Percentiles rank a stretch among this genome's conserved stretches.
These are phyloP conservation scores for Ilyonectria mors-panacis DNA, from an alignment of 2,329 filamentous ascomycete genomes.

Conservation along the genomic window DNA sequence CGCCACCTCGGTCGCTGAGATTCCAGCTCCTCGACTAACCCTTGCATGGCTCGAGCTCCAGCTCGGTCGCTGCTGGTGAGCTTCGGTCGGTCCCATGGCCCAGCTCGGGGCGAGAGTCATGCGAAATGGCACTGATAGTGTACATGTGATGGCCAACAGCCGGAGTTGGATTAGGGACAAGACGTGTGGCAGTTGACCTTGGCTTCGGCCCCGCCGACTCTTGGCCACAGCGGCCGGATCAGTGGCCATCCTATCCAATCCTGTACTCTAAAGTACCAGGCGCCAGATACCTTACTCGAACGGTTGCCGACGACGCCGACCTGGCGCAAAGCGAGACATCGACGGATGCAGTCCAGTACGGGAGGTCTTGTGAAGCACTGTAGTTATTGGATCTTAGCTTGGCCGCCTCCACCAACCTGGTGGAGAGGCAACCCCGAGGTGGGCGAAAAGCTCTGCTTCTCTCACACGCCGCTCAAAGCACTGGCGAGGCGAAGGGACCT, in stretches of 20 bases:
- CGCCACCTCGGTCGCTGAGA: constrained; percentile 40
- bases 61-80: constrained; percentile 33
- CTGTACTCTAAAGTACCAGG: constrained; percentile 7
- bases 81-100: constrained; percentile 39
- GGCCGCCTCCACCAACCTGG: background rate
- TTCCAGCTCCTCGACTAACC: constrained; percentile 38
- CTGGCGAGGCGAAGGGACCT: constrained; percentile 39
- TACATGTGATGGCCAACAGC: constrained; percentile 49
- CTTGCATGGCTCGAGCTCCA: constrained; percentile 39
- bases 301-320: constrained; percentile 9
- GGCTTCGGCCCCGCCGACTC: constrained; percentile 48
- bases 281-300: constrained; percentile 22
- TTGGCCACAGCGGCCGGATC: constrained; percentile 23
- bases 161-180: constrained; percentile 48
- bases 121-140: constrained; percentile 38
- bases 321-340: constrained; percentile 13
- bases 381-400: background rate
- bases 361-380: background rate
- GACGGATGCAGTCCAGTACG: constrained; percentile 3
- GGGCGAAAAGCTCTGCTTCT: constrained; percentile 1
- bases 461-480: constrained; percentile 18
- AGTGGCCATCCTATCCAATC: constrained; percentile 20
- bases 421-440: background rate
- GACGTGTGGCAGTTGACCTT: constrained; percentile 50
- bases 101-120: constrained; percentile 47